phyloP scores from a whole-genome alignment of 164 flowering plant genomes.

The Stephania yunnanensis region DNA sequence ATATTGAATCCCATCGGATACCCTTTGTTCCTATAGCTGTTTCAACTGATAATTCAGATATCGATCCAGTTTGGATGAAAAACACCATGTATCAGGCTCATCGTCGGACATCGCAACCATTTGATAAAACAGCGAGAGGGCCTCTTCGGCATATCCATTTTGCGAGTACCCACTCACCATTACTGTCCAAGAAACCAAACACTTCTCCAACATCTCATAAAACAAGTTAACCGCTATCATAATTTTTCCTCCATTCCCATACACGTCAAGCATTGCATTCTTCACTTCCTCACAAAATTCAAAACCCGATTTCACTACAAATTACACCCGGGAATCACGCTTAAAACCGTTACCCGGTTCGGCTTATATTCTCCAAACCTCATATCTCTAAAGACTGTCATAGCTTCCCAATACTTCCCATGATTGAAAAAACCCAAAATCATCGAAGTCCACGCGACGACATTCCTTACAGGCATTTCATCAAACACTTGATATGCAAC shows the following conservation, averaged over 20 bases:
- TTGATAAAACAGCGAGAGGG: conserved; percentile 18
- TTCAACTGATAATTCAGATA: conserved; percentile 7
- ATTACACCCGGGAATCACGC: conserved; percentile 21
- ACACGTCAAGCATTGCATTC: conserved; percentile 23
- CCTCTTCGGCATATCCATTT: conserved; percentile 20
- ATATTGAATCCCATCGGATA: conserved; percentile 13
- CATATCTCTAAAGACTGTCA: conserved; percentile 20
- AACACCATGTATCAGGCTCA: conserved; percentile 23
- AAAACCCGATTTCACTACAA: conserved; percentile 22
- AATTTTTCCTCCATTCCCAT: conserved; percentile 24
- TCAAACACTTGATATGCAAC: conserved; percentile 22
- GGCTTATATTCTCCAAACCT: conserved; percentile 19
- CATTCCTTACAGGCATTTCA: conserved; percentile 26
- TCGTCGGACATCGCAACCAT: conserved; percentile 15
- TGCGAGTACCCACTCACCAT: conserved; percentile 22
- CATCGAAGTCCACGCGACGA: conserved; percentile 31
- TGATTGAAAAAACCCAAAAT: conserved; percentile 18
- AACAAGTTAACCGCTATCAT: conserved; percentile 10
- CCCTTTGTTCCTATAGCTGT: conserved; percentile 31
- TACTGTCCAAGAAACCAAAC: conserved; percentile 22
- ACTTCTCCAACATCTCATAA: conserved; percentile 15
- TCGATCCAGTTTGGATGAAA: conserved; percentile 10
- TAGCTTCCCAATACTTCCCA: conserved; percentile 13
- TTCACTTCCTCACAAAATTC: conserved; percentile 18
- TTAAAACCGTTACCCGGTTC: conserved; percentile 21